Evolutionary conservation across 352 stramenopile genomes (phyloP).

Genomic region (Phytophthora boehmeriae): DNA sequence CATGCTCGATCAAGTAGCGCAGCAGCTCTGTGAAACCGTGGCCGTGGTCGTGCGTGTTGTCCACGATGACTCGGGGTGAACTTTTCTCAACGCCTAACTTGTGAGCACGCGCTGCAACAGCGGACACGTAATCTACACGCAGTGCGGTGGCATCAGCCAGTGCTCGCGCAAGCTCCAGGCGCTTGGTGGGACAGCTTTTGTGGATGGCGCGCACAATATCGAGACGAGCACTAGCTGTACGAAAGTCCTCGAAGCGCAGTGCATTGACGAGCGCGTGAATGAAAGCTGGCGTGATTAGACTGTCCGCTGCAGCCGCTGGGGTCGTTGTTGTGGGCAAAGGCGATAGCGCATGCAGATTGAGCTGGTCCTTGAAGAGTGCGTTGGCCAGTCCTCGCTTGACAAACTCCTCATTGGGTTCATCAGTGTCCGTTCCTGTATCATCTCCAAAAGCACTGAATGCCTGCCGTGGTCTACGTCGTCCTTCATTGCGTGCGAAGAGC

Average conservation of each 20-base stretch:
- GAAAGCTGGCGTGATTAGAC: constrained; percentile 75
- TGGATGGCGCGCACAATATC: constrained; percentile 88
- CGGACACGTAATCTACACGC: constrained; percentile 71
- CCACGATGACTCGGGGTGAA: constrained; percentile 40
- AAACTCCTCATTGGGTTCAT: constrained; percentile 85
- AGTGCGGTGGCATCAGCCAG: constrained; percentile 73
- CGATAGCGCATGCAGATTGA: constrained; percentile 38
- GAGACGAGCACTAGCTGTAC: constrained; percentile 77
- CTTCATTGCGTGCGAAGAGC: constrained; percentile 58
- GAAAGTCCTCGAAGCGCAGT: constrained; percentile 87
- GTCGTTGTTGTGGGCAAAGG: constrained; percentile 27
- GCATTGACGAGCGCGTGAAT: constrained; percentile 82
- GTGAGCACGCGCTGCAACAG: constrained; percentile 49
- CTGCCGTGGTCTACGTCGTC: constrained; percentile 29
- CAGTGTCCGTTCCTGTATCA: constrained; percentile 77
- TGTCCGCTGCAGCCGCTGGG: constrained; percentile 59
- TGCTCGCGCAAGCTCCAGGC: constrained; percentile 69
- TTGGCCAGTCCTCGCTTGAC: constrained; percentile 81
- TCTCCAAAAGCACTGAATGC: constrained; percentile 73
- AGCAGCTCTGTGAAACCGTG: constrained; percentile 85
- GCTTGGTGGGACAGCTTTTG: constrained; percentile 76
- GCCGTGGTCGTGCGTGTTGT: constrained; percentile 76
- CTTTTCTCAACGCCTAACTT: constrained; percentile 66
- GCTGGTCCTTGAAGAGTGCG: constrained; percentile 76
- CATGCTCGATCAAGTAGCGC: constrained; percentile 83